Conservation (phyloP, 306 rosid genomes). For the Ormosia emarginata region DNA sequence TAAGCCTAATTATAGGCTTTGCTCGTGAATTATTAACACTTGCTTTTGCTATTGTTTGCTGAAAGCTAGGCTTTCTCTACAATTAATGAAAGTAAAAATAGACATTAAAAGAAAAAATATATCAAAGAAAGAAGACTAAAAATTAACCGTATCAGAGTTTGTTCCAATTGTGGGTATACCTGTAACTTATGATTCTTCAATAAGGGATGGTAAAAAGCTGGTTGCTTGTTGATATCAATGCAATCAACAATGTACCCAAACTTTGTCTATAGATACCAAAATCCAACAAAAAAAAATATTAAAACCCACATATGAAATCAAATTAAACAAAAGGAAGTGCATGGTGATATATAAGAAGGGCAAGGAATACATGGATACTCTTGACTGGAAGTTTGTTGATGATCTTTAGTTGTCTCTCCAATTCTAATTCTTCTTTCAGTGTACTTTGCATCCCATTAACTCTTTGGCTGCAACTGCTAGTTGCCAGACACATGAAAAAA, state of each 20-base stretch:
- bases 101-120: not conserved
- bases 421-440: not conserved
- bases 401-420: not conserved
- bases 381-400: constrained; percentile 1
- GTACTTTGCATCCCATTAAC: not conserved
- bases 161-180: not conserved
- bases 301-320: not conserved
- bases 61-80: constrained; percentile 1
- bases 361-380: constrained; percentile 1
- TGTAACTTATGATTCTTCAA: not conserved
- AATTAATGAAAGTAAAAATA: not conserved
- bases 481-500: not conserved
- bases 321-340: not conserved
- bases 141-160: not conserved
- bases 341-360: not conserved
- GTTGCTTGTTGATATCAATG: constrained; percentile 15
- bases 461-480: not conserved
- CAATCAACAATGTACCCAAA: constrained; percentile 13
- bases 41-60: not conserved
- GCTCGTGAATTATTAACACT: not conserved
- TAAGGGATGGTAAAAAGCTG: not conserved
- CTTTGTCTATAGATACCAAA: not conserved
- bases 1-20: not conserved
- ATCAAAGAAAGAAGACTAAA: not conserved
- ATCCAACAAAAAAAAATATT: not conserved